Conservation (phyloP, 2,329 filamentous ascomycete genomes). For the Exophiala alcalophila region DNA sequence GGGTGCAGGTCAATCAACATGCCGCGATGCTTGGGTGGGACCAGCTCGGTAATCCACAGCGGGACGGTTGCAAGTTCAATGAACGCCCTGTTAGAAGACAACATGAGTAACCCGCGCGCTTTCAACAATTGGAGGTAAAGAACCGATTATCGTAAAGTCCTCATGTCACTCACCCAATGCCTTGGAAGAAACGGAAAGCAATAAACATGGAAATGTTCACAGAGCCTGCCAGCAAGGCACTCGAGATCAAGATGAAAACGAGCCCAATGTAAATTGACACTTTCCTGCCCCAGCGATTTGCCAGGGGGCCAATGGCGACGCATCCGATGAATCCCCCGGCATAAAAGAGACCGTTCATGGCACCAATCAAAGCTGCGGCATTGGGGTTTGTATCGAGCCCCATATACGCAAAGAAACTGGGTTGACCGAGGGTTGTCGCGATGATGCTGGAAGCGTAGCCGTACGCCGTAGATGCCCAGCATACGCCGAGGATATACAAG, state of each 20-base stretch:
- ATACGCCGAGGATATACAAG: background rate
- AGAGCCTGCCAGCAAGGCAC: constrained; percentile 2
- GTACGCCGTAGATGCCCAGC: constrained; percentile 7
- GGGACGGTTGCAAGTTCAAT: constrained; percentile 2
- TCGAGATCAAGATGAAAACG: background rate
- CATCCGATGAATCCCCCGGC: constrained; percentile 2
- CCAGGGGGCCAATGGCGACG: background rate
- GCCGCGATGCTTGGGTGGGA: constrained; percentile 6
- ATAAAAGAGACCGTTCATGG: constrained; percentile 2
- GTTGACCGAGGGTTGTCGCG: constrained; percentile 35
- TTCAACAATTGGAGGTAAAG: no score
- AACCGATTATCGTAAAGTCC: no score
- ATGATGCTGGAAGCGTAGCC: constrained; percentile 11
- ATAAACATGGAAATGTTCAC: constrained; percentile 9
- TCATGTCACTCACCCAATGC: constrained; percentile 4
- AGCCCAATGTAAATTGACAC: background rate
- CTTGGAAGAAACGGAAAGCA: constrained; percentile 4
- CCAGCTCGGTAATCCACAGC: constrained; percentile 5
- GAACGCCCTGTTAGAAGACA: no score
- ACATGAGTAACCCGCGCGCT: no score
- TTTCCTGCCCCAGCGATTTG: background rate
- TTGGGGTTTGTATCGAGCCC: background rate
- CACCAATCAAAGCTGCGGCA: background rate
- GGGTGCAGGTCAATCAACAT: background rate
- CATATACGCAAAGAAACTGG: constrained; percentile 40